Base-by-base conservation (phyloP, 1,139 yeast species). In the Saccharomyces hybrid region DNA sequence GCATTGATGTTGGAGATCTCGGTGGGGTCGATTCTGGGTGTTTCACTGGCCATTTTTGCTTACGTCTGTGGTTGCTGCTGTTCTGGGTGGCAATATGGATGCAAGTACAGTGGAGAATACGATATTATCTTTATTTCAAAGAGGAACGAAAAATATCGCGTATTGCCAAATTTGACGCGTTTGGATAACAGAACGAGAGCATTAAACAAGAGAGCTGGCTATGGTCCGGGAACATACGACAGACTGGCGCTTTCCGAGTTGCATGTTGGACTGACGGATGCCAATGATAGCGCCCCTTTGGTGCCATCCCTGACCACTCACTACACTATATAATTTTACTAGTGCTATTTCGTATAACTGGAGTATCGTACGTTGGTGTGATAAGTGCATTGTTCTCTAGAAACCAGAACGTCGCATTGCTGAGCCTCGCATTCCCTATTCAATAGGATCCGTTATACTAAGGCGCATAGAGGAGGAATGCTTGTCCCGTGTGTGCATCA, bases 1-100 rank as follows among this genome's bases (percentile, higher is more conserved):
- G 61, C 57, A 16, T 56, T 51, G 26, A 57, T 60, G 48, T 55
- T 58, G 26, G 63, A 56, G 8, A 68, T 56, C 38, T 66, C 65
- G 38, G 61, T 58, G 13, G 71, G 70, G 49, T 65, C 68, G 47
- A 68, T 54, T 55, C 71, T 63, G 31, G 71, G 71, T 3, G 71
- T 68, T 54, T 65, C 69, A 55, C 65, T 66, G 16, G 70, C 64
- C 71, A 67, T 67, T 23, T n/a, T 32, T 27, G 38, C 38, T 32
- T 20, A 20, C 23, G 23, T 20, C 23, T 20, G 23, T 20, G 23
- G 23, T 20, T 20, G 23, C 23, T 51, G 38, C 41, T 23, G 42
- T 28, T 41, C 16, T 32, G 42, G 23, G 30, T 49, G 44, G 28
- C 47, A 14, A 42, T 13, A 42, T 25, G 23, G 23, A 14, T 11